A percentile compares a stretch with the other conserved stretches of the same genome.
Evolutionary conservation across 2,329 filamentous ascomycete genomes (phyloP).

Genomic region (Chaetomium strumarium): DNA sequence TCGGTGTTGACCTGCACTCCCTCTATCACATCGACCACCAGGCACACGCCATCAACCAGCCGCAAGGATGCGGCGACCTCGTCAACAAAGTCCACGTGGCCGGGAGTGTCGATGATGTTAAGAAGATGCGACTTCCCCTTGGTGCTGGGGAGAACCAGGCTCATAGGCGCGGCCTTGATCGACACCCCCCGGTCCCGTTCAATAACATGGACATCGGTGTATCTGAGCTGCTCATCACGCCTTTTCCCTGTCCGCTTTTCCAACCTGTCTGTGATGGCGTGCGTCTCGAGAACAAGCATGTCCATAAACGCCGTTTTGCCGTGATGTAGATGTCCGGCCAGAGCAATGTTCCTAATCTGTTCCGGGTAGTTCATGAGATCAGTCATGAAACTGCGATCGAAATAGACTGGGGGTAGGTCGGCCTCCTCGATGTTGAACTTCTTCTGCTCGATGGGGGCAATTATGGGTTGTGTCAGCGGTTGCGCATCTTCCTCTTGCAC

Average conservation of each 20-base stretch:
- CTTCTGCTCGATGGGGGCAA: constrained; percentile 87
- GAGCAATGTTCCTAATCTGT: constrained; percentile 85
- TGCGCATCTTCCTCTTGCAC: constrained; percentile 98
- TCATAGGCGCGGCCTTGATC: constrained; percentile 92
- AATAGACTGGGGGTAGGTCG: constrained; percentile 82
- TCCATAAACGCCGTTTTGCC: constrained; percentile 98
- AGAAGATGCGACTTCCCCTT: constrained; percentile 92
- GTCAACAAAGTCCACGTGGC: constrained; percentile 97
- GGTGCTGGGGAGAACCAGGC: constrained; percentile 77
- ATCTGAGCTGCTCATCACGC: constrained; percentile 83
- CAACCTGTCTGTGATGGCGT: constrained; percentile 73
- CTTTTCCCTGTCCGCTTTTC: constrained; percentile 77
- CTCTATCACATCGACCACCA: constrained; percentile 94
- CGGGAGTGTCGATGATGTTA: constrained; percentile 93
- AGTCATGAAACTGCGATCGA: constrained; percentile 85
- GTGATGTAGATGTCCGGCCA: constrained; percentile 91
- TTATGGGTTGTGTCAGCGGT: constrained; percentile 83
- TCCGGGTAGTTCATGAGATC: constrained; percentile 95
- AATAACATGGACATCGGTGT: constrained; percentile 86
- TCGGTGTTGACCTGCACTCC: constrained; percentile 99
- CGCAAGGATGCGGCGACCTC: constrained; percentile 86
- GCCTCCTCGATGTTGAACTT: constrained; percentile 93
- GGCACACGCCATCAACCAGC: constrained; percentile 82
- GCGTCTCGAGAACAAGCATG: constrained; percentile 93
- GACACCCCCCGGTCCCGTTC: constrained; percentile 88